Conservation (phyloP, 768 basidiomycete species). For the Lactifluus rugatus region DNA sequence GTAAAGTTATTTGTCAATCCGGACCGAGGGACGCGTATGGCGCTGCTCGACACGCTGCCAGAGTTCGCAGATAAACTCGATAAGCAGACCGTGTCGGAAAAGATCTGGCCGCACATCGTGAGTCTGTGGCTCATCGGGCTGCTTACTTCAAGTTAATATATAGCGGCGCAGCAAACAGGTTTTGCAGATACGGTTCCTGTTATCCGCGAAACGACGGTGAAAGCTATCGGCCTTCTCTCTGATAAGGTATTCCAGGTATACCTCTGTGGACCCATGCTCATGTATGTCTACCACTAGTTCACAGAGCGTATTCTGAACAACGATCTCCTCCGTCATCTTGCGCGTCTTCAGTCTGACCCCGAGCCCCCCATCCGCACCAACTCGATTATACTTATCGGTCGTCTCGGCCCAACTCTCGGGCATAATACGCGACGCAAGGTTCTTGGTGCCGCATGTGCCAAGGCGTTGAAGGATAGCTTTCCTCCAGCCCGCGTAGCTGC, state of each 20-base stretch:
- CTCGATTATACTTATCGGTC: slow-evolving; percentile 90
- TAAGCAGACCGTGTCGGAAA: slow-evolving; percentile 73
- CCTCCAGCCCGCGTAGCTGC: slow-evolving; percentile 91
- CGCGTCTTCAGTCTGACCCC: slow-evolving; percentile 84
- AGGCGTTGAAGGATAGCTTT: slow-evolving; percentile 84
- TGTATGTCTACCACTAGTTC: slow-evolving; percentile 39
- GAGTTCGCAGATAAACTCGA: slow-evolving; percentile 85
- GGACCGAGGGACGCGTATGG: slow-evolving; percentile 91
- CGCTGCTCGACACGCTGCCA: slow-evolving; percentile 73
- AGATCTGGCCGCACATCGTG: slow-evolving; percentile 90
- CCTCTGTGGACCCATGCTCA: neutral
- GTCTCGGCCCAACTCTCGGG: slow-evolving; percentile 76
- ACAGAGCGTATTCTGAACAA: slow-evolving; percentile 92
- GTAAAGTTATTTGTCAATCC: slow-evolving; percentile 80
- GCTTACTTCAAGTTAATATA: neutral
- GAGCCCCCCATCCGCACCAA: slow-evolving; percentile 97
- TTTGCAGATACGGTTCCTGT: slow-evolving; percentile 92
- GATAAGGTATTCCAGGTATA: slow-evolving; percentile 52
- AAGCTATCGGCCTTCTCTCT: slow-evolving; percentile 73
- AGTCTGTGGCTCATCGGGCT: slow-evolving; percentile 21
- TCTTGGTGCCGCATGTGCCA: slow-evolving; percentile 89
- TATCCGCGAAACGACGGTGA: slow-evolving; percentile 90
- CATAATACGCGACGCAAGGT: slow-evolving; percentile 91
- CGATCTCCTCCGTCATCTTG: slow-evolving; percentile 85
- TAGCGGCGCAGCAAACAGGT: slow-evolving; percentile 70